Conservation (phyloP, 805 yeast species). For the Ogataea henricii region DNA sequence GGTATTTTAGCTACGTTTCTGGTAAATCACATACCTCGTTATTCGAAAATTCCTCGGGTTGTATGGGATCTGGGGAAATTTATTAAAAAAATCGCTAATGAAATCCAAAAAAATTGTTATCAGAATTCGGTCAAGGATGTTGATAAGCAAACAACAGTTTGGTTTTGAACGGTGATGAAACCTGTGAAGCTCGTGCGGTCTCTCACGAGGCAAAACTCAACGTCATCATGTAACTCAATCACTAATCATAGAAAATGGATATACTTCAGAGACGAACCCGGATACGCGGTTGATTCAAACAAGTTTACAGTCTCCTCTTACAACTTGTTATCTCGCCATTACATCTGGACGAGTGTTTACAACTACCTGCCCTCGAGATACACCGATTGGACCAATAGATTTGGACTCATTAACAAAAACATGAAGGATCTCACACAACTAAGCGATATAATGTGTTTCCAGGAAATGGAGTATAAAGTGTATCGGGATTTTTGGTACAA, state of each 20-base stretch:
- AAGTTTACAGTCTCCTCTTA: conserved; percentile 36
- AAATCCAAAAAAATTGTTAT: too few relatives aligned
- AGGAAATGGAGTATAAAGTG: conserved; percentile 37
- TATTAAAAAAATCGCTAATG: background rate
- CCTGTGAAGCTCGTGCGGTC: background rate
- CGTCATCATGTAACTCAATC: conserved; percentile 19
- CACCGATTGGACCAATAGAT: conserved; percentile 52
- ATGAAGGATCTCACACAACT: conserved; percentile 34
- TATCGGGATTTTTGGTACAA: conserved; percentile 31
- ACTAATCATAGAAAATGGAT: conserved; percentile 26
- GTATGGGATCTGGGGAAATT: background rate
- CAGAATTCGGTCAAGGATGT: too few relatives aligned
- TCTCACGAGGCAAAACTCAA: conserved; percentile 6
- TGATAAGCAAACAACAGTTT: too few relatives aligned
- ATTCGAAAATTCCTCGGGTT: conserved; percentile 5
- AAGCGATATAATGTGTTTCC: conserved; percentile 59
- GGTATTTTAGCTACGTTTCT: background rate
- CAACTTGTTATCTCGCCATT: conserved; percentile 43
- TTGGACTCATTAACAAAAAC: conserved; percentile 42
- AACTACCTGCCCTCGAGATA: conserved; percentile 48
- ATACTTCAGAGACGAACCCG: conserved; percentile 6
- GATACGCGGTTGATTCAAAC: conserved; percentile 2
- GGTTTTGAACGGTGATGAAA: background rate
- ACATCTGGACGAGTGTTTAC: conserved; percentile 62
- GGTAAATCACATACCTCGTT: background rate